A percentile compares a stretch with the other conserved stretches of the same genome.
phyloP scores from a whole-genome alignment of 805 yeast species.

The Scheffersomyces spartinae region DNA sequence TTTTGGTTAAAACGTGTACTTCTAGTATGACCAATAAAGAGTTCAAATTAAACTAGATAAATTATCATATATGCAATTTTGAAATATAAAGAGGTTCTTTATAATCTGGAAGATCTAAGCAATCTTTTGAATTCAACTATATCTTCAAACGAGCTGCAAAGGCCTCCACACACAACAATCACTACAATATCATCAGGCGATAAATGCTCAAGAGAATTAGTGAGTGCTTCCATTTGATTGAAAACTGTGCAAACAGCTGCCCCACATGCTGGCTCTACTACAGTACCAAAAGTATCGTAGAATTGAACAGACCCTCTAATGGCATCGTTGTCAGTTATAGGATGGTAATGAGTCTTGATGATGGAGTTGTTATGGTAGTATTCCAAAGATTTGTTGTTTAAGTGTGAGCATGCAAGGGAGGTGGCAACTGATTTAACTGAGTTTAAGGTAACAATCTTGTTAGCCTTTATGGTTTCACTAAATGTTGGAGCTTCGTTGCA shows the following conservation, averaged over 20 bases:
- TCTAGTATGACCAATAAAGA: no score
- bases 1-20: no score
- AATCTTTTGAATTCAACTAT: not conserved
- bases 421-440: constrained; percentile 48
- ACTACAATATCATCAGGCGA: constrained; percentile 33
- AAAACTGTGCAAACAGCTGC: constrained; percentile 50
- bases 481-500: constrained; percentile 56
- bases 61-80: no score
- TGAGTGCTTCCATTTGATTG: constrained; percentile 17
- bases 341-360: constrained; percentile 25
- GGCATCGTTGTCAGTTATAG: constrained; percentile 46
- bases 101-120: no score
- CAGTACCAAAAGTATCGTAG: constrained; percentile 36
- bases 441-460: constrained; percentile 30
- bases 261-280: constrained; percentile 68
- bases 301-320: constrained; percentile 39
- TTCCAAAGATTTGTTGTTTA: constrained; percentile 38
- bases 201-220: constrained; percentile 14
- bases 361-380: constrained; percentile 15
- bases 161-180: constrained; percentile 51
- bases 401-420: constrained; percentile 50
- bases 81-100: no score
- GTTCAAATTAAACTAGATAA: no score
- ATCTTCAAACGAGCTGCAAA: constrained; percentile 21
- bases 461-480: constrained; percentile 35